Evolutionary conservation across 495 filamentous ascomycete genomes (phyloP), one percentile per base, ranked within the genome.

Genomic region (Lophiotrema nucula): DNA sequence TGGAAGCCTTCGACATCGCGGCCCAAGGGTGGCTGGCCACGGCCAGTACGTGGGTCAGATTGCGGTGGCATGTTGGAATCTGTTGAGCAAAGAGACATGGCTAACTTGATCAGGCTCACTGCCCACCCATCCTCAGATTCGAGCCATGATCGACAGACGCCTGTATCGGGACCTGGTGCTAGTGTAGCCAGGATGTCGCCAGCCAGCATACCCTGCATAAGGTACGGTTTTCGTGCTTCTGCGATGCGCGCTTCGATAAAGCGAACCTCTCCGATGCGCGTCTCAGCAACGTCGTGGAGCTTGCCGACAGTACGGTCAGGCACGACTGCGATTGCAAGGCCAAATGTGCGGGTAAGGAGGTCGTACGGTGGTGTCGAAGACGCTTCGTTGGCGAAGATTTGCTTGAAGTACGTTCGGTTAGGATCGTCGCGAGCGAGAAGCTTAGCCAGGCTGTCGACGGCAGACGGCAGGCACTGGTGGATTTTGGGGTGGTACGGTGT

Each of bases 401-500:
- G 74, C 53, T 83, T 82, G 77, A 89, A 96, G 56, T 85, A 85
- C 3, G 83, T 85, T 50, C 93, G 78, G 65, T 97, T 98, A 0
- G 93, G 92, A 54, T 97, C 92, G 70, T 97, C 93, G 43, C 92
- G 83, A 1, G 92, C 92, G 23, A 98, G 80, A 12, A 98, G 77
- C 68, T 97, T 97, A 12, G 93, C 93, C 3, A 97, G 76, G 53
- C 84, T 84, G 71, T 98, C 93, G 19, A 96, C 82, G 10, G 93
- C 93, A 25, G 88, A 80, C 0, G 93, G 91, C 1, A 95, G 87
- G 69, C 95, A 97, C 58, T 86, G 87, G 69, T 98, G 92, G 24
- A 91, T 70, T 2, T 79, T 70, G 4, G 93, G 88, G 35, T 89
- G 84, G 68, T 90, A 97, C 2, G 86, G 70, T 1, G 90, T 76